Evolutionary conservation across 176 grass and related monocot species (phyloP).

Genomic region (Triticum aestivum): IWGSC_CS_RefSeq_v2.1 NC_057805.1:66037241-66037740

Average conservation of each 20-base stretch:
- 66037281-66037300: conserved; percentile 76
- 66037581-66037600: conserved; percentile 80
- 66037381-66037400: conserved; percentile 83
- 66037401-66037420: conserved; percentile 87
- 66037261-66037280: conserved; percentile 36
- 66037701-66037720: conserved; percentile 60
- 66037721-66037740: neutral
- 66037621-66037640: conserved; percentile 15
- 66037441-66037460: conserved; percentile 92
- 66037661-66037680: neutral
- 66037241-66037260: conserved; percentile 33
- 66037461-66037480: conserved; percentile 98
- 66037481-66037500: conserved; percentile 98
- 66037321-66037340: conserved; percentile 40
- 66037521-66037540: conserved; percentile 92
- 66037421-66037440: conserved; percentile 95
- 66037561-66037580: conserved; percentile 97
- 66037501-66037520: conserved; percentile 96
- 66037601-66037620: conserved; percentile 13
- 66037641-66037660: neutral
- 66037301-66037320: conserved; percentile 57
- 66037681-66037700: conserved; percentile 41
- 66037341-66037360: conserved; percentile 28
- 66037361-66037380: conserved; percentile 64
- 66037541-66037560: conserved; percentile 93